Evolutionary conservation across 495 filamentous ascomycete genomes (phyloP).

Genomic region (Penicillium coprophilum): DNA sequence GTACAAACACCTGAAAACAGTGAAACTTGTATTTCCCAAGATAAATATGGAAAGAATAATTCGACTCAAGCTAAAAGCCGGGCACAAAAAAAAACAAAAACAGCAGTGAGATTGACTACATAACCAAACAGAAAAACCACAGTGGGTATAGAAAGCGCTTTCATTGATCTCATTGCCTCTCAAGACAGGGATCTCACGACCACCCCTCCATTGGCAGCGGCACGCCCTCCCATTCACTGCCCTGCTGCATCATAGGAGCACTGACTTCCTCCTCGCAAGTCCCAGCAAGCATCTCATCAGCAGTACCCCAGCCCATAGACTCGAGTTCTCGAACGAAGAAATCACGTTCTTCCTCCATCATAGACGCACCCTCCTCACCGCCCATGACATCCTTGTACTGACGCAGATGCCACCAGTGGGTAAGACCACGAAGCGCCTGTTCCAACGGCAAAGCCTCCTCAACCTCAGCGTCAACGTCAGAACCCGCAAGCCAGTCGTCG

Average conservation of each 20-base stretch:
- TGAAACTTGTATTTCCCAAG: neutral
- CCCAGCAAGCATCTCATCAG: constrained; percentile 36
- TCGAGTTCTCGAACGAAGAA: constrained; percentile 91
- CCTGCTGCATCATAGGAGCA: constrained; percentile 37
- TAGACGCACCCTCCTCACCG: constrained; percentile 52
- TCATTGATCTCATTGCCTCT: constrained; percentile 9
- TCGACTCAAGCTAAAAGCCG: neutral
- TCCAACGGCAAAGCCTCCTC: constrained; percentile 90
- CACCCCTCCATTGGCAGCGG: constrained; percentile 48
- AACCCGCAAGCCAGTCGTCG: constrained; percentile 92
- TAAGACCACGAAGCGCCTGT: constrained; percentile 80
- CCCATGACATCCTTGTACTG: constrained; percentile 81
- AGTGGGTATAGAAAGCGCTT: constrained; percentile 1
- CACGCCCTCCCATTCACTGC: constrained; percentile 51
- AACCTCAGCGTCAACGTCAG: constrained; percentile 86
- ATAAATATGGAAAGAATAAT: neutral
- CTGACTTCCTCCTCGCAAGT: constrained; percentile 36
- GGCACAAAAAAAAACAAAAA: neutral
- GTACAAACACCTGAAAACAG: neutral
- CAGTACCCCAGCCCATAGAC: constrained; percentile 65
- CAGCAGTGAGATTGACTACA: too few species aligned
- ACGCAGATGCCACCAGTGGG: constrained; percentile 88
- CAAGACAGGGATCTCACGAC: constrained; percentile 16
- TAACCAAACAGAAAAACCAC: neutral
- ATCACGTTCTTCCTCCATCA: constrained; percentile 76